Evolutionary conservation across 1,284 basidiomycete genomes (phyloP).

Genomic region (Mycena sp.): DNA sequence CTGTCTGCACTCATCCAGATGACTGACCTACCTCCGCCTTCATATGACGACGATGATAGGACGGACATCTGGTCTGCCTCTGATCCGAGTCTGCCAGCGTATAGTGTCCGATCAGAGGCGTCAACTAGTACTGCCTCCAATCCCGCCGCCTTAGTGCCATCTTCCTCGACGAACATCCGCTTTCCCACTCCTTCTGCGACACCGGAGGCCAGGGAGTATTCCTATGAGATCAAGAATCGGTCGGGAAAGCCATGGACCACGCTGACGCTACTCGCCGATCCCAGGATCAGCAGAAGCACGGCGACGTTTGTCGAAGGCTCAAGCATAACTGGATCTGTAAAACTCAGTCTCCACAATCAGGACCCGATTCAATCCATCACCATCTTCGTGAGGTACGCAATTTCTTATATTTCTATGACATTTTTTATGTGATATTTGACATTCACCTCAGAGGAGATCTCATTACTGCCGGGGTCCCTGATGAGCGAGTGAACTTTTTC

Average conservation of each 20-base stretch:
- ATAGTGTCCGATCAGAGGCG: too few relatives aligned
- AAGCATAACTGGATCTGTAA: conserved; percentile 12
- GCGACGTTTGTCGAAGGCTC: conserved; percentile 18
- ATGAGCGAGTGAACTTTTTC: conserved; percentile 10
- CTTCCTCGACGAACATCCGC: too few relatives aligned
- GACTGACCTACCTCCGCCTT: too few relatives aligned
- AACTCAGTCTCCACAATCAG: conserved; percentile 1
- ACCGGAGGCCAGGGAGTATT: conserved; percentile 5
- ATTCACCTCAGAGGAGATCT: conserved; percentile 19
- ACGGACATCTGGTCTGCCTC: too few relatives aligned
- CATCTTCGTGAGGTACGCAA: conserved; percentile 10
- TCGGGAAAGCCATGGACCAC: conserved; percentile 15
- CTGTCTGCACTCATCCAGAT: neutral
- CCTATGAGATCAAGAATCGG: conserved; percentile 16
- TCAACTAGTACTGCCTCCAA: too few relatives aligned
- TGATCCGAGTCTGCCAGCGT: too few relatives aligned
- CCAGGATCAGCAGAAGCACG: conserved; percentile 8
- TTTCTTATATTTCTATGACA: neutral
- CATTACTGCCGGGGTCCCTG: conserved; percentile 2
- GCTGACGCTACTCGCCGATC: conserved; percentile 11
- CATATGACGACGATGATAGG: too few relatives aligned
- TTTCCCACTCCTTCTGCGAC: neutral
- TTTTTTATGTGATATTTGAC: neutral
- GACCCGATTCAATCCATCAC: conserved; percentile 13
- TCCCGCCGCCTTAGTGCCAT: too few relatives aligned